A percentile compares a stretch with the other conserved stretches of the same genome.
These are phyloP conservation scores for Auriscalpium orientale DNA, from an alignment of 768 basidiomycete species.

Conservation along the genomic window DNA sequence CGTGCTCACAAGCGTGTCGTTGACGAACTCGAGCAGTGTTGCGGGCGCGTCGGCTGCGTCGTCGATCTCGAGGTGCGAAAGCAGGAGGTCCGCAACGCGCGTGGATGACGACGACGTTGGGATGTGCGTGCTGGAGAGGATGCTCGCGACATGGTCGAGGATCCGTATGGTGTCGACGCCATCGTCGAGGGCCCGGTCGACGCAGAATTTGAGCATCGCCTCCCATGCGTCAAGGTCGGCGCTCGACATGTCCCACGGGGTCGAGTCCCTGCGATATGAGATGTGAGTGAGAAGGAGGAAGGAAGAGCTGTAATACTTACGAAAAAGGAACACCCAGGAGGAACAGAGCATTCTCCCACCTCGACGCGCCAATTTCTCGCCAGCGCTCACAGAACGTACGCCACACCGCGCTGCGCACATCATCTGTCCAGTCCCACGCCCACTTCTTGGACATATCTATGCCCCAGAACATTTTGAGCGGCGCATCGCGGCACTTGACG, in stretches of 20 bases:
- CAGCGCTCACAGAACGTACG: slow-evolving; percentile 47
- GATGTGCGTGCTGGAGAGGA: slow-evolving; percentile 34
- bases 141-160: slow-evolving; percentile 47
- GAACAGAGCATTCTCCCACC: slow-evolving; percentile 48
- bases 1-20: slow-evolving; percentile 47
- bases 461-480: slow-evolving; percentile 33
- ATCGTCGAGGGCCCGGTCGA: slow-evolving; percentile 52
- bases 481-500: slow-evolving; percentile 36
- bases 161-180: slow-evolving; percentile 46
- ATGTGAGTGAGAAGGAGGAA: not conserved
- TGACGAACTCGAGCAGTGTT: slow-evolving; percentile 49
- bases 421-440: slow-evolving; percentile 30
- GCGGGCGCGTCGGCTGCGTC: slow-evolving; percentile 48
- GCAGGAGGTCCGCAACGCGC: slow-evolving; percentile 54
- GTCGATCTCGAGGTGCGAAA: slow-evolving; percentile 44
- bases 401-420: slow-evolving; percentile 51
- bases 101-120: slow-evolving; percentile 33
- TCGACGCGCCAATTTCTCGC: slow-evolving; percentile 32
- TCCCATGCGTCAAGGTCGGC: slow-evolving; percentile 59
- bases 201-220: slow-evolving; percentile 39
- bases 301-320: slow-evolving; percentile 29
- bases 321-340: slow-evolving; percentile 57
- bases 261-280: slow-evolving; percentile 13
- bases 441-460: slow-evolving; percentile 17
- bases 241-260: slow-evolving; percentile 42